phyloP scores from a whole-genome alignment of 164 flowering plant genomes.

The Liriodendron chinense region DNA sequence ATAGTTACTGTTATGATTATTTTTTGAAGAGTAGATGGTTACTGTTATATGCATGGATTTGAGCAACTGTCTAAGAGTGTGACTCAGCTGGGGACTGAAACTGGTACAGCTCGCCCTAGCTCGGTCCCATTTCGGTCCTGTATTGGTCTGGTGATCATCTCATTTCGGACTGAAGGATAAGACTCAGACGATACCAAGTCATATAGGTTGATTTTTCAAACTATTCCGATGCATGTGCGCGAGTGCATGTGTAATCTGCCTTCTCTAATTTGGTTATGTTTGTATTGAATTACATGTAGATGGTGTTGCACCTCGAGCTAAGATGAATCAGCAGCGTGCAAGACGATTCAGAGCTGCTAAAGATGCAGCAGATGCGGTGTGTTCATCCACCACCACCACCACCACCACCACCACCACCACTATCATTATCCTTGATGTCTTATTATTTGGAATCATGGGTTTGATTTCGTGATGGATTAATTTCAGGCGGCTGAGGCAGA shows the following conservation, averaged over 20 bases:
- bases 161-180: no score
- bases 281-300: constrained; percentile 21
- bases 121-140: no score
- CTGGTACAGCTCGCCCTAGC: no score
- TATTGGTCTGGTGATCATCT: no score
- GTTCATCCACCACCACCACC: not conserved
- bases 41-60: no score
- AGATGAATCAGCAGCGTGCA: constrained; percentile 56
- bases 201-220: not conserved
- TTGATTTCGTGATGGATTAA: not conserved
- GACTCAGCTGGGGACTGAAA: no score
- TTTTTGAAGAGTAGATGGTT: no score
- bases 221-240: not conserved
- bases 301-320: constrained; percentile 54
- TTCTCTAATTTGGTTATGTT: not conserved
- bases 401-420: not conserved
- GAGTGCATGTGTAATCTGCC: not conserved
- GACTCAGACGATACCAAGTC: not conserved
- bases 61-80: no score
- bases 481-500: constrained; percentile 24
- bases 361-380: constrained; percentile 26
- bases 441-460: not conserved
- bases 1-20: no score
- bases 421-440: no score
- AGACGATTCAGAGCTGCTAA: constrained; percentile 50